Evolutionary conservation across 2,329 filamentous ascomycete genomes (phyloP).

Genomic region (Trichoderma sp.): DNA sequence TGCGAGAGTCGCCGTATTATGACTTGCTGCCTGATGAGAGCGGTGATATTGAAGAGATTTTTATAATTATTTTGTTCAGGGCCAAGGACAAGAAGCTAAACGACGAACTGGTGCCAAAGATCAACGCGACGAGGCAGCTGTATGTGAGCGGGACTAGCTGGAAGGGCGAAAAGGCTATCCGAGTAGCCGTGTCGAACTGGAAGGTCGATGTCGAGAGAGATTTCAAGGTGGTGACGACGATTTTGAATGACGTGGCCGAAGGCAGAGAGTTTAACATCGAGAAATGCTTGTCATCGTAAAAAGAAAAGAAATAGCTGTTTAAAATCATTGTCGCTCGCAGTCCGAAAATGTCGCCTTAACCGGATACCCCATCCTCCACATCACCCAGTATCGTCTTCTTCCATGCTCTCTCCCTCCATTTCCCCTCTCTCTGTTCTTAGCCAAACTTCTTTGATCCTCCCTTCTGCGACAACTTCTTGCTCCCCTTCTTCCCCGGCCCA

Average conservation of each 20-base stretch:
- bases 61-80: constrained; percentile 71
- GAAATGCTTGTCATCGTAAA: neutral
- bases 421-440: constrained; percentile 31
- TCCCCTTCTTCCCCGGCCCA: constrained; percentile 51
- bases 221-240: constrained; percentile 58
- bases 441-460: constrained; percentile 56
- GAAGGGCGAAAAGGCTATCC: constrained; percentile 68
- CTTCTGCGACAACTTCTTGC: constrained; percentile 40
- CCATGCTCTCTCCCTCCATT: neutral
- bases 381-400: neutral
- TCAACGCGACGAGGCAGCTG: constrained; percentile 71
- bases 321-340: neutral
- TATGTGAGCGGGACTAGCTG: constrained; percentile 82
- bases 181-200: constrained; percentile 89
- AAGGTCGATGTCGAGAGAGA: constrained; percentile 68
- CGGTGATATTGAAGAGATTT: constrained; percentile 48
- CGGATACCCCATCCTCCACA: neutral
- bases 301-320: neutral
- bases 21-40: constrained; percentile 59
- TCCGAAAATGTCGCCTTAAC: neutral
- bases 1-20: constrained; percentile 60
- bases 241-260: constrained; percentile 53
- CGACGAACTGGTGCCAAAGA: constrained; percentile 59
- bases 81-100: constrained; percentile 65
- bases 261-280: constrained; percentile 30